A percentile compares a stretch with the other conserved stretches of the same genome.
phyloP scores from a whole-genome alignment of 441 rosid species.

The Pelargonium cotyledonis region DNA sequence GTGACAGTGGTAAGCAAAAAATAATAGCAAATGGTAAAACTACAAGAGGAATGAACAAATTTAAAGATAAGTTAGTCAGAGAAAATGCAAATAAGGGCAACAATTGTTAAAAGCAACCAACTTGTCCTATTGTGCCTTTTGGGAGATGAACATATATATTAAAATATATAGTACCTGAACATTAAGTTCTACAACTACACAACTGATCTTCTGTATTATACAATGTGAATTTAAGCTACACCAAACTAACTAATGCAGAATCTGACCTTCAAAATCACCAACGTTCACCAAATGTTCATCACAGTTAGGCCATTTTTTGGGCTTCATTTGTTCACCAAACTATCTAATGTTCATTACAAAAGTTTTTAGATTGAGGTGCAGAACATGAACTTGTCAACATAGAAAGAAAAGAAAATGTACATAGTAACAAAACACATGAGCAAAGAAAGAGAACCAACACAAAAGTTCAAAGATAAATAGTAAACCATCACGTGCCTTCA shows the following conservation, averaged over 20 bases:
- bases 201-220: not conserved
- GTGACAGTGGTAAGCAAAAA: not conserved
- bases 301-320: no score
- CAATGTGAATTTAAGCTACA: not conserved
- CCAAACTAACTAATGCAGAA: no score
- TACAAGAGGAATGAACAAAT: not conserved
- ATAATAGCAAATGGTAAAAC: not conserved
- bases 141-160: not conserved
- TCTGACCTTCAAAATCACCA: no score
- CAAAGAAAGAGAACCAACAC: slow-evolving; percentile 20
- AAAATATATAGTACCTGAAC: not conserved
- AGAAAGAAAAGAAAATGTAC: not conserved
- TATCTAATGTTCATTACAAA: no score
- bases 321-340: no score
- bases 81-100: not conserved
- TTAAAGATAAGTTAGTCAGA: not conserved
- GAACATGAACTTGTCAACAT: not conserved
- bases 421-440: slow-evolving; percentile 12
- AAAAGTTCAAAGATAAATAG: no score
- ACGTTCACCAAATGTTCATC: no score
- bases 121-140: not conserved
- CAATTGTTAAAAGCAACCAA: not conserved
- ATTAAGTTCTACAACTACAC: not conserved
- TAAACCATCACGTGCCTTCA: no score
- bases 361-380: no score